Base-by-base conservation (phyloP, 208 protist species). In the Vickermania spadyakhi region DNA sequence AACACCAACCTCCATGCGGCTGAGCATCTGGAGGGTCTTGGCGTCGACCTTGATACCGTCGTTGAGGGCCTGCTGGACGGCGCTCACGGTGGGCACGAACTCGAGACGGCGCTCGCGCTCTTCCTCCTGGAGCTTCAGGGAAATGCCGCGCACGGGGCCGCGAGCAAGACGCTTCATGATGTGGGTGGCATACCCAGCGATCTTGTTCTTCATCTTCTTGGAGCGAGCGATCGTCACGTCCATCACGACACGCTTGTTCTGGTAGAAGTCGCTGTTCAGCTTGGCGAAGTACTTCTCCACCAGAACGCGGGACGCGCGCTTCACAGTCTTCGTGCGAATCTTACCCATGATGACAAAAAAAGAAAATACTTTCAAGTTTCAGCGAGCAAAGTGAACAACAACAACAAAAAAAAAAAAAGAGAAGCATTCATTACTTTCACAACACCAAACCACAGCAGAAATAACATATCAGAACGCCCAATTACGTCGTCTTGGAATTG, bases 151-250 rank as follows among this genome's bases (percentile, higher is more conserved):
- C 42, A 99, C 98, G 56, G 98, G 98, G 56, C 98, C 98, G 58
- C 97, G 91, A 53, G 92, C 77, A 49, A 99, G 98, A 66, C 98
- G 85, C 83, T 96, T 97, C 97, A 99, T 99, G 70, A 99, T 91
- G 81, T 99, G 97, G 42, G 98, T 99, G 27, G 96, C 73, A 89
- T 99, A 99, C 57, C 98, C 98, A 66, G 98, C 96, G 68, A 99
- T 99, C 93, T 99, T 99, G 96, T 99, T 99, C 81, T 99, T 93
- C 68, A 99, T 89, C 68, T 98, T 90, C 94, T 99, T 99, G 58
- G 97, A 98, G 62, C 94, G 95, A 56, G 99, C 98, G 60, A 96
- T 89, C 52, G 98, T 98, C 31, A 99, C 95, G 68, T 99, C 98
- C 57, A 98, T 75, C 52, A 93, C 65, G 31, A 96, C 68, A 36